Percentiles rank a stretch among this genome's conserved stretches.
Evolutionary conservation across 2,329 filamentous ascomycete genomes (phyloP).

Genomic region (Beauveria varroae): DNA sequence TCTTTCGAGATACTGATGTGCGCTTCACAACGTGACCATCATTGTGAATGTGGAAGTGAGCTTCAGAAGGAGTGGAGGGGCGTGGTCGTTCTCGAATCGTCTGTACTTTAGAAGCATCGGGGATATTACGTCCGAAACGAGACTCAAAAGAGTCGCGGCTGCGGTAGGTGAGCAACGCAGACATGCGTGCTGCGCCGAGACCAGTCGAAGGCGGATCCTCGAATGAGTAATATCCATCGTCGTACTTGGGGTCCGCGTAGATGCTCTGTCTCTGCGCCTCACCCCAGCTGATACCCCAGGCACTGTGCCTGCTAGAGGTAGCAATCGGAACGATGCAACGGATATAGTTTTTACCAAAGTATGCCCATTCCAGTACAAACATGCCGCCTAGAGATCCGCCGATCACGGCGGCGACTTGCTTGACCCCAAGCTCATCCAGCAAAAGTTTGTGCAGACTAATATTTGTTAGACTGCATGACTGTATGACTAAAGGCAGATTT

Average conservation of each 20-base stretch:
- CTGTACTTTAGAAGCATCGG: constrained; percentile 75
- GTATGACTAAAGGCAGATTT: not conserved
- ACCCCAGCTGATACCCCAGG: constrained; percentile 88
- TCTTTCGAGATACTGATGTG: constrained; percentile 39
- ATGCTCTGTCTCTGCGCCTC: constrained; percentile 88
- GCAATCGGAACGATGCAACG: constrained; percentile 75
- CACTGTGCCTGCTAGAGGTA: constrained; percentile 76
- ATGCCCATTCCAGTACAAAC: constrained; percentile 88
- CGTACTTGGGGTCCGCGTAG: constrained; percentile 96
- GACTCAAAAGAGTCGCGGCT: constrained; percentile 96
- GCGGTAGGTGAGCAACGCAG: constrained; percentile 88
- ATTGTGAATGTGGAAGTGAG: constrained; percentile 76
- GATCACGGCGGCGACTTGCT: constrained; percentile 69
- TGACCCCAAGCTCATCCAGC: constrained; percentile 72
- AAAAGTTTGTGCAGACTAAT: constrained; percentile 68
- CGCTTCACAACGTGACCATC: constrained; percentile 65
- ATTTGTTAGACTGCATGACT: constrained; percentile 14
- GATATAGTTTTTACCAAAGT: constrained; percentile 81
- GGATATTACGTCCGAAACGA: constrained; percentile 86
- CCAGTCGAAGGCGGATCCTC: constrained; percentile 80
- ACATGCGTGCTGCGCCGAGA: constrained; percentile 92
- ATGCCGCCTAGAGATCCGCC: constrained; percentile 84
- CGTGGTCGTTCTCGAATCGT: constrained; percentile 66
- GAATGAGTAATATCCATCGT: constrained; percentile 90
- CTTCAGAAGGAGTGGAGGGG: constrained; percentile 56